Conservation (phyloP, 2,329 filamentous ascomycete species). For the Microsporum canis region DNA sequence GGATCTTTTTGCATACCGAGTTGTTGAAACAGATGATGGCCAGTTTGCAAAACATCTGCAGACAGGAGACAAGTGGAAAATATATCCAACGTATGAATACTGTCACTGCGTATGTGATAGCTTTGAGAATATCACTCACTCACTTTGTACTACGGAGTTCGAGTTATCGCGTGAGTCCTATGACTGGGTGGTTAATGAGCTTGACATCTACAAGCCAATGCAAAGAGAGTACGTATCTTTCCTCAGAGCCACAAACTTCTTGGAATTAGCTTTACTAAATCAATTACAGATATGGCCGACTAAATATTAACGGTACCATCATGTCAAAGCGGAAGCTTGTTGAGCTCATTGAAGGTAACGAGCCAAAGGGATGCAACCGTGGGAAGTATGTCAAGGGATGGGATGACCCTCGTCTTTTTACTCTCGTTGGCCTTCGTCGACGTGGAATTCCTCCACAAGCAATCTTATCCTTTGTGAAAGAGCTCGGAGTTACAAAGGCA, state of each 20-base stretch:
- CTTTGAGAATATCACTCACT: constrained; percentile 85
- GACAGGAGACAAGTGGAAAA: constrained; percentile 74
- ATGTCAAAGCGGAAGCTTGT: constrained; percentile 71
- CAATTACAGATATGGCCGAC: constrained; percentile 42
- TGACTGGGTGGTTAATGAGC: constrained; percentile 73
- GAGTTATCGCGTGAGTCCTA: constrained; percentile 75
- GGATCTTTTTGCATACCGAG: constrained; percentile 85
- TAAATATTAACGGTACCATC: constrained; percentile 68
- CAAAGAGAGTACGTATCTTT: constrained; percentile 63
- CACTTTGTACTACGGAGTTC: constrained; percentile 87
- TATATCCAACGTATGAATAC: constrained; percentile 70
- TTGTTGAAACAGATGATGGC: constrained; percentile 50
- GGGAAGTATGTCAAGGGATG: constrained; percentile 35
- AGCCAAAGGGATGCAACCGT: constrained; percentile 19
- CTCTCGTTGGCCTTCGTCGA: constrained; percentile 64
- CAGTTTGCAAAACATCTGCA: constrained; percentile 52
- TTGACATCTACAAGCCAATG: constrained; percentile 83
- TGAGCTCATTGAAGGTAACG: constrained; percentile 58
- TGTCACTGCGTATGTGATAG: constrained; percentile 68
- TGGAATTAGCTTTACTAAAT: background rate
- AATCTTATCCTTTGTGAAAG: constrained; percentile 72
- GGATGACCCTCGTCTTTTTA: constrained; percentile 79
- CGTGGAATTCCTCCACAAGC: constrained; percentile 73
- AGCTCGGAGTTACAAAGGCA: constrained; percentile 73
- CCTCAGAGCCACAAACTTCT: background rate